Conservation (phyloP, 306 rosid species). For the apple (Malus domestica) region DNA sequence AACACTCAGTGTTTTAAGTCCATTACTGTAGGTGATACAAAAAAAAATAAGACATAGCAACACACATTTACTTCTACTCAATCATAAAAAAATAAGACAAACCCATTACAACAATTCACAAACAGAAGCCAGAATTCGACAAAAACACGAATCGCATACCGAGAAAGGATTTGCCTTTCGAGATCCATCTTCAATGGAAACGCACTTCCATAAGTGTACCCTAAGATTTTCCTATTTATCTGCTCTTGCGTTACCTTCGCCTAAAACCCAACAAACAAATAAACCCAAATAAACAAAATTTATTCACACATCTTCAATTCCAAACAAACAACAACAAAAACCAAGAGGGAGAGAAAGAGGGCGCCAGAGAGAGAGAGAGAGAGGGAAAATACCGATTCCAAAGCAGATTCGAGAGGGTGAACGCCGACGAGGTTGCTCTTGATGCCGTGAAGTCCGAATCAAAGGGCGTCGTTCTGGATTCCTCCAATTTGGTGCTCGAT, state of each 20-base stretch:
- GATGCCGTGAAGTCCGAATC: slow-evolving; percentile 72
- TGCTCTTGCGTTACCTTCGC: slow-evolving; percentile 27
- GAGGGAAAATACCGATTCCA: slow-evolving; percentile 47
- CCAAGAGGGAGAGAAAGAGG: not conserved
- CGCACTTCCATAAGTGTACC: slow-evolving; percentile 63
- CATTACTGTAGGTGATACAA: not conserved
- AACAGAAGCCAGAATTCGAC: not conserved
- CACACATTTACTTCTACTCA: not conserved
- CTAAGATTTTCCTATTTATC: slow-evolving; percentile 53
- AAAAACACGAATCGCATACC: slow-evolving; percentile 28
- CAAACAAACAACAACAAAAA: not conserved
- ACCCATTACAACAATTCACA: not conserved
- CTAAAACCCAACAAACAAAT: slow-evolving; percentile 21
- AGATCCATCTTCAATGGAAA: slow-evolving; percentile 77
- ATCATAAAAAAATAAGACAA: not conserved
- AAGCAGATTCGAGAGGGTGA: slow-evolving; percentile 66
- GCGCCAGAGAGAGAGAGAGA: not conserved
- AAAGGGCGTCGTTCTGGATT: slow-evolving; percentile 64
- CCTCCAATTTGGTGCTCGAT: slow-evolving; percentile 91
- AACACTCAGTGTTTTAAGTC: not conserved
- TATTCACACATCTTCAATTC: not conserved
- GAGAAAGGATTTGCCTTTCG: slow-evolving; percentile 69
- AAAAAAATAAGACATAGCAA: not conserved
- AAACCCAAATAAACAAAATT: not conserved
- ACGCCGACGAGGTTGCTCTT: slow-evolving; percentile 60